A percentile compares a stretch with the other conserved stretches of the same genome.
Conservation (phyloP, 805 yeast genomes). For the Wickerhamiella musiphila region DNA sequence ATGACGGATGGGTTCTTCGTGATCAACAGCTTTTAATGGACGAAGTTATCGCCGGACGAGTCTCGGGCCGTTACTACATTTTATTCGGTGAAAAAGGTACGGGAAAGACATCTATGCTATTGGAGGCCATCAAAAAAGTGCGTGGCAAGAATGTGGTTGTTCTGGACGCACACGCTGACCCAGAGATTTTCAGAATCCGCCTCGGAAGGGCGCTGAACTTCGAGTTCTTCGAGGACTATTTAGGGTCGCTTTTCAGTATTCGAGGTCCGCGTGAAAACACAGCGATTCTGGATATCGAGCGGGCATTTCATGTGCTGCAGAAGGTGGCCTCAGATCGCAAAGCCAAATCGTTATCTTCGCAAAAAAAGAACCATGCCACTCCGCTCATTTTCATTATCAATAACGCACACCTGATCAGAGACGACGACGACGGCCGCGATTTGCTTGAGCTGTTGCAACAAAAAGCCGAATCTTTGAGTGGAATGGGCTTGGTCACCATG, state of each 20-base stretch:
- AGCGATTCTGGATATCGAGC: constrained; percentile 61
- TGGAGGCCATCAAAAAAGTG: constrained; percentile 51
- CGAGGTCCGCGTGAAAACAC: constrained; percentile 77
- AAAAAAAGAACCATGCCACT: no score
- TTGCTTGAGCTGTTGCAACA: constrained; percentile 63
- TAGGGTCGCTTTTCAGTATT: constrained; percentile 64
- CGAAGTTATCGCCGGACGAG: constrained; percentile 45
- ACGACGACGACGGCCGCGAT: constrained; percentile 56
- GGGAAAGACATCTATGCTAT: constrained; percentile 60
- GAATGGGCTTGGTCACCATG: constrained; percentile 52
- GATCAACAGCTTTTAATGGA: constrained; percentile 50
- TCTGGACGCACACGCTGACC: constrained; percentile 72
- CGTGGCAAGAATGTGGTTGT: constrained; percentile 48
- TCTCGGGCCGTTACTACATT: constrained; percentile 50
- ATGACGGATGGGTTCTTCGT: constrained; percentile 46
- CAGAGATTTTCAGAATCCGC: constrained; percentile 62
- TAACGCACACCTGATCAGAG: constrained; percentile 56
- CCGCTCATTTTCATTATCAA: constrained; percentile 60
- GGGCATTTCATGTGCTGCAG: constrained; percentile 64
- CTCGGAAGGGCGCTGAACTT: constrained; percentile 61
- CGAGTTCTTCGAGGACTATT: constrained; percentile 62
- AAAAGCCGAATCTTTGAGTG: constrained; percentile 63
- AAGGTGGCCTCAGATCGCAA: constrained; percentile 36
- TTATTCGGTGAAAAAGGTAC: constrained; percentile 76
- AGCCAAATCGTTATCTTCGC: no score